Evolutionary conservation across 2,329 filamentous ascomycete species (phyloP), one percentile per base, ranked within the genome.

Genomic region (Colletotrichum ledebouriae): DNA sequence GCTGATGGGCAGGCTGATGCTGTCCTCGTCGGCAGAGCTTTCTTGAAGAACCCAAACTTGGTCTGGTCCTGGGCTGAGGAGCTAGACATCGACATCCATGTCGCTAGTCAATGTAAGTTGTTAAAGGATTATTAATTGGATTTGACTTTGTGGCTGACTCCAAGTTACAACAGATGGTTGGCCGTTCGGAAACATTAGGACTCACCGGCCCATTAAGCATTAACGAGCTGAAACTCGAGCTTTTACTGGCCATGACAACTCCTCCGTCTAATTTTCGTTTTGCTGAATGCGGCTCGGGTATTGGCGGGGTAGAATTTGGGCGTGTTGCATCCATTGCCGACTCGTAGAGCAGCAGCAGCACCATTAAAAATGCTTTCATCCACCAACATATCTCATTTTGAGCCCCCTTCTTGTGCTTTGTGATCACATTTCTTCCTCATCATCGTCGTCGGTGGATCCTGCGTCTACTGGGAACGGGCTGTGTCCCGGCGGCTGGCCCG

Each of bases 11-110:
- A 79, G 3, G 74, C 86, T 0, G 86, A 89, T 73, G 78, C 81
- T 0, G 78, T 82, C 3, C 73, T 84, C 56, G 81, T 80, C 2
- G 86, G 85, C 4, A 78, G 86, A 0, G 76, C 78, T 70, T 89
- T 89, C 72, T 84, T 86, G 75, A 85, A 85, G 75, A 84, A 87
- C 71, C 85, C 87, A 0, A 84, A 83, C 3, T 72, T 88, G 46
- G 85, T 87, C 0, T 85, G 82, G 79, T 71, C 75, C 4, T 87
- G 82, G 79, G 86, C 85, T 2, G 83, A 86, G 42, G 86, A 88
- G 49, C 73, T 88, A 22, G 78, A 78, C 1, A 74, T 82, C 2
- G 75, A 81, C 25, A 81, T 87, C 25, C 77, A 81, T 33, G 77
- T 84, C 60, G 80, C 85, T 1, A 81, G 72, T 47, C 75, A 77